Percentiles rank a stretch among this genome's conserved stretches.
phyloP scores from a whole-genome alignment of 1,139 yeast genomes.

The Torulaspora globosa region DNA sequence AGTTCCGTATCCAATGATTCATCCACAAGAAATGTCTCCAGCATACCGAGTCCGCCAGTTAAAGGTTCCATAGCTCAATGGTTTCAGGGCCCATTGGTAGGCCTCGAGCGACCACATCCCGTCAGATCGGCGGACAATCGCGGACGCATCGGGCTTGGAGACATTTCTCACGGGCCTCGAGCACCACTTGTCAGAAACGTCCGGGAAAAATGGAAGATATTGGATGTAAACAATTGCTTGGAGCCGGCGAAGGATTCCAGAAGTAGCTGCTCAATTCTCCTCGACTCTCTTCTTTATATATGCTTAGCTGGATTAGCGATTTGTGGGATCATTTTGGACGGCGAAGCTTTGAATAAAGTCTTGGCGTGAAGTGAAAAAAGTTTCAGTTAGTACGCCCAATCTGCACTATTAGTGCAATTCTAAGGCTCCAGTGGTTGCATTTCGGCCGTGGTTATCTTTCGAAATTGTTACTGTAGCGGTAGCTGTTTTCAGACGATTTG shows the following conservation, averaged over 20 bases:
- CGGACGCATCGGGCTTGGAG: too few species aligned
- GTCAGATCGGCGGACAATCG: too few species aligned
- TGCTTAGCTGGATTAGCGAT: not conserved
- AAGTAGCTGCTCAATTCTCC: not conserved
- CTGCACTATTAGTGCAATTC: not conserved
- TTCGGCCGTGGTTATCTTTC: too few species aligned
- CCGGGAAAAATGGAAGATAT: too few species aligned
- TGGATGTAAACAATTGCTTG: too few species aligned
- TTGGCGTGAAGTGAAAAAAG: constrained; percentile 3
- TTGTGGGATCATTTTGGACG: constrained; percentile 1
- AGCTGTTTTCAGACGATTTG: not conserved
- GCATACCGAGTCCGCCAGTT: not conserved
- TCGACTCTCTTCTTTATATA: not conserved
- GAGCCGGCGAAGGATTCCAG: too few species aligned
- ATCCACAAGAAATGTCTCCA: not conserved
- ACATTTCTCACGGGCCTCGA: too few species aligned
- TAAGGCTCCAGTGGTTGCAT: not conserved
- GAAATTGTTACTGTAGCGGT: not conserved
- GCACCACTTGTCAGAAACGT: too few species aligned
- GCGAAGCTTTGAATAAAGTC: not conserved
- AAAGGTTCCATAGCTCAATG: not conserved
- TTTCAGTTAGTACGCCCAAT: not conserved
- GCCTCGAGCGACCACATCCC: too few species aligned
- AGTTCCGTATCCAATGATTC: constrained; percentile 1
- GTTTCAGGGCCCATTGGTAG: not conserved